Evolutionary conservation across 225 moss, liverwort and hornwort species (phyloP), one percentile per base, ranked within the genome.

Genomic region (Pseudisothecium myosuroides): DNA sequence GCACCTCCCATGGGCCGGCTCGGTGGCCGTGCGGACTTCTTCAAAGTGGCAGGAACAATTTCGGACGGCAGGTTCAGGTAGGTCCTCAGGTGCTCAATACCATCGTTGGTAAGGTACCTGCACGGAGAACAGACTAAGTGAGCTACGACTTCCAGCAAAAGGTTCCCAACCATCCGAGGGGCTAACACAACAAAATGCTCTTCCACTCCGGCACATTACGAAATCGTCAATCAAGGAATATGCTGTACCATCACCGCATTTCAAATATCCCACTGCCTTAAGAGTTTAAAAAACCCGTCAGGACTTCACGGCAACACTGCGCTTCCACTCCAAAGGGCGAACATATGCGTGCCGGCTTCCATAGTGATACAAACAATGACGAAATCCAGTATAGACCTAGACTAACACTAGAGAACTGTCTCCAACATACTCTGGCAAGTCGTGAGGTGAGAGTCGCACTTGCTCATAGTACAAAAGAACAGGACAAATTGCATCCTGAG

Each of bases 11-110:
- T 93, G 10, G 97, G 95, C 92, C 95, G 92, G 92, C 93, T 95
- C 21, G 96, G 95, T 7, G 96, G 97, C 62, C 97, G 93, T 13
- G 94, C 96, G 11, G 97, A 97, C 76, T 97, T 97, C 93, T 97
- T 97, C 92, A 97, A 85, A 14, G 97, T 97, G 7, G 97, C 96
- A 29, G 96, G 97, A 28, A 97, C 97, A 78, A 96, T 97, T 90
- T 97, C 96, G 2, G 96, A 96, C 5, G 97, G 97, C 73, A 97
- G 88, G 85, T 97, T 97, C 63, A 97, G 93, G 86, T 95, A 97
- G 23, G 95, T 97, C 83, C 97, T 91, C 88, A 97, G 59, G 52
- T 97, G 93, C 94, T 94, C 95, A 49, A 95, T 95, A n/a, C 94
- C 95, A 27, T 95, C 95, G 63, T 95, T 95, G 83, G 95, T 95